Percentiles rank a stretch among this genome's conserved stretches.
phyloP scores from a whole-genome alignment of 106 monocot genomes.

The Allium cepa region DNA sequence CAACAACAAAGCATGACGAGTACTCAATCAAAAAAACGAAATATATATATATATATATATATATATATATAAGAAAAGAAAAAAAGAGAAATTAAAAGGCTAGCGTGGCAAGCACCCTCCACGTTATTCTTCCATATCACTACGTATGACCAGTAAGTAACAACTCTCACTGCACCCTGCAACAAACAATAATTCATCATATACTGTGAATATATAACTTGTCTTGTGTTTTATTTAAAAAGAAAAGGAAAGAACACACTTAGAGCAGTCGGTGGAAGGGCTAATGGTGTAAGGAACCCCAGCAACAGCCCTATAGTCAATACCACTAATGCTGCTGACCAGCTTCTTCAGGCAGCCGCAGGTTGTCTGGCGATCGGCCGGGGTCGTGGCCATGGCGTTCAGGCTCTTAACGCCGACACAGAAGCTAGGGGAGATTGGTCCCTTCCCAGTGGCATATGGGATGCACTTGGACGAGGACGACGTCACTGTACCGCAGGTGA shows the following conservation, averaged over 20 bases:
- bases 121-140: too few relatives aligned
- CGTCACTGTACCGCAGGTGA: not conserved
- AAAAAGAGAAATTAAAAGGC: too few relatives aligned
- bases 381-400: not conserved
- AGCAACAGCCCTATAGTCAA: not conserved
- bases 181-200: too few relatives aligned
- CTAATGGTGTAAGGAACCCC: not conserved
- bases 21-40: too few relatives aligned
- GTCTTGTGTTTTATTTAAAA: not conserved
- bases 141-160: too few relatives aligned
- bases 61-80: too few relatives aligned
- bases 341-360: not conserved
- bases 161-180: too few relatives aligned
- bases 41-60: too few relatives aligned
- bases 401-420: not conserved
- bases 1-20: too few relatives aligned
- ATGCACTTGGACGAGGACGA: not conserved
- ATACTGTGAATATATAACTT: not conserved
- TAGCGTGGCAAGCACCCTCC: too few relatives aligned
- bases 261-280: not conserved
- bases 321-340: not conserved
- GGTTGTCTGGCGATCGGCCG: not conserved
- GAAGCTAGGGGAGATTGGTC: not conserved
- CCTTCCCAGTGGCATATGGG: not conserved
- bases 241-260: not conserved